A percentile compares a stretch with the other conserved stretches of the same genome.
phyloP scores from a whole-genome alignment of 208 protist genomes.

The Borovskyia barvae region DNA sequence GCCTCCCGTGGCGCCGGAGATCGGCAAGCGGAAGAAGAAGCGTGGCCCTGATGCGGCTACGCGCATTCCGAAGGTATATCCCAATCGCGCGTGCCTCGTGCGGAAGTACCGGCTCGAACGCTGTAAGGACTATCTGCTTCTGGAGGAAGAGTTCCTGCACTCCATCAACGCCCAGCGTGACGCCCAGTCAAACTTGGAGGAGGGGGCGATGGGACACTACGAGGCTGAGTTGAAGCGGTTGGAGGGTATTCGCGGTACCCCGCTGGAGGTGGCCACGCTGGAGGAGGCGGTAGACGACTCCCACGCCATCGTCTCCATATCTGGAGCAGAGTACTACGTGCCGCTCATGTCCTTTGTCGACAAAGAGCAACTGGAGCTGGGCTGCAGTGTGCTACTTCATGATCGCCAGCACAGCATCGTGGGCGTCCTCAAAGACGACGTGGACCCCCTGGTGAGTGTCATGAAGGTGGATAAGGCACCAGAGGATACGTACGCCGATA shows the following conservation, averaged over 20 bases:
- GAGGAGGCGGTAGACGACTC: slow-evolving; percentile 99
- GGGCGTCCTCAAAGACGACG: slow-evolving; percentile 98
- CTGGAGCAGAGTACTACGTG: slow-evolving; percentile 99
- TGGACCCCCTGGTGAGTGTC: slow-evolving; percentile 98
- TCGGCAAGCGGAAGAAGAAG: slow-evolving; percentile 91
- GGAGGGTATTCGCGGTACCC: slow-evolving; percentile 97
- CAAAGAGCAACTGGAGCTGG: slow-evolving; percentile 98
- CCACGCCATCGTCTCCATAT: slow-evolving; percentile 97
- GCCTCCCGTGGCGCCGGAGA: slow-evolving; percentile 92
- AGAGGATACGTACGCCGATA: slow-evolving; percentile 98
- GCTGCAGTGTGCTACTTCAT: slow-evolving; percentile 97
- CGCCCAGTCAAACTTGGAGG: slow-evolving; percentile 78
- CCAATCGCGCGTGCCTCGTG: slow-evolving; percentile 97
- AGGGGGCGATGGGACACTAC: slow-evolving; percentile 82
- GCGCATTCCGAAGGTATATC: slow-evolving; percentile 91
- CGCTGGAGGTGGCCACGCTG: slow-evolving; percentile 97
- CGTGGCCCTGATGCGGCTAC: slow-evolving; percentile 73
- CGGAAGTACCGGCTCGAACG: slow-evolving; percentile 97
- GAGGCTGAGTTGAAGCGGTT: slow-evolving; percentile 96
- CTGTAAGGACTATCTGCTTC: slow-evolving; percentile 99
- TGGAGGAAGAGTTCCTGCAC: slow-evolving; percentile 99
- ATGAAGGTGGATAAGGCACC: slow-evolving; percentile 99
- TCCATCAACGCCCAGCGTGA: slow-evolving; percentile 77
- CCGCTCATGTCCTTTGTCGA: slow-evolving; percentile 99
- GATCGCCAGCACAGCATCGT: slow-evolving; percentile 97